Conservation (phyloP, 495 filamentous ascomycete genomes). For the Penicillium lividum region DNA sequence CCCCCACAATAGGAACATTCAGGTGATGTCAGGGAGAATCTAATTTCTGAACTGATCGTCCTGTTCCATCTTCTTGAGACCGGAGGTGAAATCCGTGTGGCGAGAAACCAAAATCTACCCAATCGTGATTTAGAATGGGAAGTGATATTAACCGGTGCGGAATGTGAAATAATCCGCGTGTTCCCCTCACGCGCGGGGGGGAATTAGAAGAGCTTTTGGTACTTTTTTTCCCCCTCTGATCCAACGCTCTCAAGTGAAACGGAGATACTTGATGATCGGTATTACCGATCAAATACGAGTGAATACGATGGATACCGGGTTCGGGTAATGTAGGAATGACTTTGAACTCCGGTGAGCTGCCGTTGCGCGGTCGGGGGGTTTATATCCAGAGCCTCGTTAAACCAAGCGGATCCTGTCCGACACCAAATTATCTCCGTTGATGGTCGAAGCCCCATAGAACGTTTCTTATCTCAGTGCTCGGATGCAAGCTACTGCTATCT, state of each 20-base stretch:
- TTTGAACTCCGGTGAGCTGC: constrained; percentile 3
- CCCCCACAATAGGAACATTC: neutral
- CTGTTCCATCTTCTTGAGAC: neutral
- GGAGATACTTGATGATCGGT: neutral
- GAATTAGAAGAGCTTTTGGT: neutral
- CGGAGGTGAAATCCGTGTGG: neutral
- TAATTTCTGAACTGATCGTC: neutral
- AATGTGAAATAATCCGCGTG: neutral
- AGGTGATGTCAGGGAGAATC: neutral
- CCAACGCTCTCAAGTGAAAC: neutral
- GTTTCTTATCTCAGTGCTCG: constrained; percentile 2
- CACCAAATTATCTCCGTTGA: neutral
- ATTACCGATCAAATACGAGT: neutral
- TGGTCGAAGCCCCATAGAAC: constrained; percentile 6
- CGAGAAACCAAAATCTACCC: neutral
- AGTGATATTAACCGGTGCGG: constrained; percentile 3
- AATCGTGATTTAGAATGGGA: neutral
- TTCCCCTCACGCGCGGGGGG: neutral
- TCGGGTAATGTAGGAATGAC: constrained; percentile 10
- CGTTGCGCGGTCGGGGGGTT: neutral
- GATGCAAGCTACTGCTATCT: constrained; percentile 1
- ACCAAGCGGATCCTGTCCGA: constrained; percentile 3
- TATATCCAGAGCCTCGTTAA: constrained; percentile 4
- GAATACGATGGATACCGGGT: constrained; percentile 3
- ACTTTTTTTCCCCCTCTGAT: neutral